Evolutionary conservation across 2,329 filamentous ascomycete genomes (phyloP).

Genomic region (Aspergillus melleus): DNA sequence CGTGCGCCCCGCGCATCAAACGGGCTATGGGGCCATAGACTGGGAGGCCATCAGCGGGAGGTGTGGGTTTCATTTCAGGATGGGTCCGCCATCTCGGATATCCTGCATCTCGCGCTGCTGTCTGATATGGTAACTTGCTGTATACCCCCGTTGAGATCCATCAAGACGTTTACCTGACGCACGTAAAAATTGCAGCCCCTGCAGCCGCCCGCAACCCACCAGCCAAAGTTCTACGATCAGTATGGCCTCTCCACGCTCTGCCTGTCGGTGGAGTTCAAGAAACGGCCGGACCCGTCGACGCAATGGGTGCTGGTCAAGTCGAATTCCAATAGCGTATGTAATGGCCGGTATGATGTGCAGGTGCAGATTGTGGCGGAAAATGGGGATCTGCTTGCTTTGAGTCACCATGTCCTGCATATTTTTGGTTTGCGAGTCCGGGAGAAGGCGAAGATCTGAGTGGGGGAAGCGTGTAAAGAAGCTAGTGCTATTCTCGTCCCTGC

Average conservation of each 20-base stretch:
- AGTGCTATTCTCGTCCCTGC: too few species aligned
- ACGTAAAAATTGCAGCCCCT: constrained; percentile 16
- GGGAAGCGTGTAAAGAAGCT: neutral
- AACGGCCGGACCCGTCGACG: constrained; percentile 18
- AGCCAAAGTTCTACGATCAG: constrained; percentile 17
- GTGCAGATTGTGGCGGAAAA: constrained; percentile 18
- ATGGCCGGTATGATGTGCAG: constrained; percentile 22
- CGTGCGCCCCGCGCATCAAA: constrained; percentile 17
- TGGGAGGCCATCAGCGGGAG: constrained; percentile 23
- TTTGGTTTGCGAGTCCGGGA: constrained; percentile 9
- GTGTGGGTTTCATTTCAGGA: constrained; percentile 25
- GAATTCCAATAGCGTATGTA: constrained; percentile 16
- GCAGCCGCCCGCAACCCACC: constrained; percentile 23
- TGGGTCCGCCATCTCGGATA: constrained; percentile 16
- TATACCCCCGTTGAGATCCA: neutral
- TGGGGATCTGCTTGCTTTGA: constrained; percentile 20
- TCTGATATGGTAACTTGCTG: constrained; percentile 17
- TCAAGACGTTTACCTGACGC: neutral
- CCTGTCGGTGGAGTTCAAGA: constrained; percentile 25
- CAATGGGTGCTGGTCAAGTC: constrained; percentile 23
- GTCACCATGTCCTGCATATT: constrained; percentile 22
- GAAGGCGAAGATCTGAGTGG: constrained; percentile 7
- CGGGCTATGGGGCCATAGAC: constrained; percentile 24
- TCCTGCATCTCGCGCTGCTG: constrained; percentile 19
- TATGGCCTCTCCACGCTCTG: constrained; percentile 24